A percentile compares a stretch with the other conserved stretches of the same genome.
These are phyloP conservation scores for Rosa persica DNA, from an alignment of 306 rosid species.

Conservation along the genomic window DNA sequence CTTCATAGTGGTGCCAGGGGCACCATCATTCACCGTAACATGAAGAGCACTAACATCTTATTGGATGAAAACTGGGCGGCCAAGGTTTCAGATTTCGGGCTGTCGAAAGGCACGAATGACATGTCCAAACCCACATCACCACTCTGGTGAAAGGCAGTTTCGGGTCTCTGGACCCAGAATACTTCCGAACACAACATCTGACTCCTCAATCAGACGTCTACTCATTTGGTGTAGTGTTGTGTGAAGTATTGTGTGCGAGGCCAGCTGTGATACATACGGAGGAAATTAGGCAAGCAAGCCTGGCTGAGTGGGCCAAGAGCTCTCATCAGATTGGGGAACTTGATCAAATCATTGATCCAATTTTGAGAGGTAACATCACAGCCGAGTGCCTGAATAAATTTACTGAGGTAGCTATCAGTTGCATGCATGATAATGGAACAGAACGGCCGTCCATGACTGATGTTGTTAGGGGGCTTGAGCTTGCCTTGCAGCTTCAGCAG, in stretches of 20 bases:
- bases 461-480: constrained; percentile 19
- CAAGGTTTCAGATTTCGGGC: constrained; percentile 47
- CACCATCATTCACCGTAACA: constrained; percentile 34
- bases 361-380: constrained; percentile 19
- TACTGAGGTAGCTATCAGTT: constrained; percentile 6
- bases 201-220: constrained; percentile 47
- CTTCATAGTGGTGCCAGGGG: constrained; percentile 19
- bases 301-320: constrained; percentile 41
- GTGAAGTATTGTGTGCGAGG: constrained; percentile 40
- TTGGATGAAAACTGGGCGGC: constrained; percentile 40
- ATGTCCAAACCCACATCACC: constrained; percentile 28
- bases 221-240: constrained; percentile 45
- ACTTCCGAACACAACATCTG: constrained; percentile 23
- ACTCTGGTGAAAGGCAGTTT: constrained; percentile 45
- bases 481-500: constrained; percentile 22
- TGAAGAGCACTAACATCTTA: constrained; percentile 36
- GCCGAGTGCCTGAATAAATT: constrained; percentile 10
- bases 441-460: constrained; percentile 36
- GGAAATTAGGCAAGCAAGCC: constrained; percentile 23
- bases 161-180: constrained; percentile 52
- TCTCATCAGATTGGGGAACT: constrained; percentile 4
- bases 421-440: constrained; percentile 20
- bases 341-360: constrained; percentile 15
- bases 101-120: constrained; percentile 31
- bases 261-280: constrained; percentile 32